These are phyloP conservation scores for Priceomyces medius DNA, from an alignment of 805 yeast species.

Conservation along the genomic window DNA sequence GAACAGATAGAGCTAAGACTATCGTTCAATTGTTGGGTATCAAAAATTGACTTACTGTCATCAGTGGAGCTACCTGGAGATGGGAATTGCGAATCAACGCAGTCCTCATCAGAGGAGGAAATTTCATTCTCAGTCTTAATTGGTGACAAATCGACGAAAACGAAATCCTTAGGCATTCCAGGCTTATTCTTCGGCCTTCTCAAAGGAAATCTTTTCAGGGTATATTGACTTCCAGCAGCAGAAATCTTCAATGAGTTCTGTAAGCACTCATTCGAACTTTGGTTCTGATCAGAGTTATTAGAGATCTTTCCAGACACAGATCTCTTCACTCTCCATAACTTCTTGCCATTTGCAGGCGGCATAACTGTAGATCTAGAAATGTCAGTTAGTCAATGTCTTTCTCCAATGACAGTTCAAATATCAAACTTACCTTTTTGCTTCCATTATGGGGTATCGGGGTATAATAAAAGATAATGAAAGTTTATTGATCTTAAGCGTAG, in stretches of 20 bases:
- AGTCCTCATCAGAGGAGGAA: slow-evolving; percentile 7
- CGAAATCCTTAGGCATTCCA: slow-evolving; percentile 46
- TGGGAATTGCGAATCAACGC: slow-evolving; percentile 13
- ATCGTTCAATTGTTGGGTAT: slow-evolving; percentile 15
- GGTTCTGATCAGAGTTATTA: slow-evolving; percentile 11
- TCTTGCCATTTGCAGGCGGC: slow-evolving; percentile 47
- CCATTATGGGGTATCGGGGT: slow-evolving; percentile 8
- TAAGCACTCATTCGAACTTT: slow-evolving; percentile 36
- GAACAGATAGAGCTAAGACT: slow-evolving; percentile 17
- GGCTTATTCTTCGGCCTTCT: slow-evolving; percentile 46
- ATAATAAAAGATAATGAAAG: slow-evolving; percentile 2
- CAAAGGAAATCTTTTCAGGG: slow-evolving; percentile 38
- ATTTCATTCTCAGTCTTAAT: slow-evolving; percentile 26
- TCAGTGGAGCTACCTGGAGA: slow-evolving; percentile 14
- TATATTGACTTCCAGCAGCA: slow-evolving; percentile 36
- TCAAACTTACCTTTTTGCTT: slow-evolving; percentile 7
- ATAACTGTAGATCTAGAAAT: slow-evolving; percentile 6
- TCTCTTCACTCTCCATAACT: slow-evolving; percentile 45
- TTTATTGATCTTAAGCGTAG: neutral
- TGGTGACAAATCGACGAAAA: slow-evolving; percentile 46
- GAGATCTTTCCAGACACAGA: slow-evolving; percentile 9
- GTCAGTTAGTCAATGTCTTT: slow-evolving; percentile 1
- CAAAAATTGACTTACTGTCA: slow-evolving; percentile 11
- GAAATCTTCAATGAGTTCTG: slow-evolving; percentile 42
- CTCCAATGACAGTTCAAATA: neutral